Evolutionary conservation across 2,329 filamentous ascomycete species (phyloP).

Genomic region (Aspergillus ochraceoroseus): DNA sequence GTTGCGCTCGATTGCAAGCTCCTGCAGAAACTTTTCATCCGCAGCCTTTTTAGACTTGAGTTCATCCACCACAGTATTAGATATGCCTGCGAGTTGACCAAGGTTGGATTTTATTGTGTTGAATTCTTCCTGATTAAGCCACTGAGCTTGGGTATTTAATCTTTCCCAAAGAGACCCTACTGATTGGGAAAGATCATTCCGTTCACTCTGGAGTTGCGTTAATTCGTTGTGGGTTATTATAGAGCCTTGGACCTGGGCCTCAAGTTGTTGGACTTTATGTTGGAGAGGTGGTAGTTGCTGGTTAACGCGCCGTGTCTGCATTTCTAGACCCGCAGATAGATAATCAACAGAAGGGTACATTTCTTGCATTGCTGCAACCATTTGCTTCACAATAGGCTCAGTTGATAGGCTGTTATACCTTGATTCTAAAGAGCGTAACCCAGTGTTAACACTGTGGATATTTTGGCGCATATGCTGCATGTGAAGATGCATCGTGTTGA

Average conservation of each 20-base stretch:
- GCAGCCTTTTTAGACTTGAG: slow-evolving; percentile 3
- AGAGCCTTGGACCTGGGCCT: not conserved
- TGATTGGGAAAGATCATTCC: slow-evolving; percentile 6
- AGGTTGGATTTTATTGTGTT: slow-evolving; percentile 7
- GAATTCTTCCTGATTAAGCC: slow-evolving; percentile 12
- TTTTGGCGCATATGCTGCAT: slow-evolving; percentile 1
- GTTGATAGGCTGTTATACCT: slow-evolving; percentile 50
- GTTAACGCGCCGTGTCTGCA: slow-evolving; percentile 15
- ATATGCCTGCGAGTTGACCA: slow-evolving; percentile 7
- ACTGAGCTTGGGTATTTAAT: slow-evolving; percentile 1
- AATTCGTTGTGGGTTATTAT: slow-evolving; percentile 4
- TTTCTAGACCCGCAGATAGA: slow-evolving; percentile 21
- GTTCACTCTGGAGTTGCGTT: slow-evolving; percentile 6
- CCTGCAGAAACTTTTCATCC: slow-evolving; percentile 1
- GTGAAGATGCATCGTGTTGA: not conserved
- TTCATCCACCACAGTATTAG: slow-evolving; percentile 5
- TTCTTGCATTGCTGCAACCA: slow-evolving; percentile 33
- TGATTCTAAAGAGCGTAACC: slow-evolving; percentile 41
- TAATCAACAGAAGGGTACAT: slow-evolving; percentile 34
- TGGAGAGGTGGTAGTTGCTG: slow-evolving; percentile 8
- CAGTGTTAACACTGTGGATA: slow-evolving; percentile 20
- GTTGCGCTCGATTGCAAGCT: slow-evolving; percentile 1
- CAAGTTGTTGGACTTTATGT: slow-evolving; percentile 9
- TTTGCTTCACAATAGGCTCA: slow-evolving; percentile 33
- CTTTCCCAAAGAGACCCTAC: slow-evolving; percentile 6